These are phyloP conservation scores for Penicillium decumbens DNA, from an alignment of 2,329 filamentous ascomycete species.

Conservation along the genomic window DNA sequence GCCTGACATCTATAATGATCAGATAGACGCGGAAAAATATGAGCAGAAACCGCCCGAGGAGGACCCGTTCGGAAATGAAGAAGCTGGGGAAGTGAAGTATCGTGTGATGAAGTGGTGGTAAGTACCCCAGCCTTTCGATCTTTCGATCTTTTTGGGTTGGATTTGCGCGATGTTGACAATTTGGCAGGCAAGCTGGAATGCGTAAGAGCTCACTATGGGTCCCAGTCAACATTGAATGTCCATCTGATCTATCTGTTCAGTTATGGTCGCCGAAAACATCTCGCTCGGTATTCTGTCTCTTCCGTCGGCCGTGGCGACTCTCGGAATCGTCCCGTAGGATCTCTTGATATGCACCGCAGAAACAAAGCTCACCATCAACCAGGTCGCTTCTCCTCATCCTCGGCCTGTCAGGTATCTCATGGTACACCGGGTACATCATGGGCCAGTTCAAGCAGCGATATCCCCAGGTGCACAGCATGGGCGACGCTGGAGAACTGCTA, in stretches of 20 bases:
- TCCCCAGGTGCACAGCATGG: slow-evolving; percentile 59
- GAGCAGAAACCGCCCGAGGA: slow-evolving; percentile 11
- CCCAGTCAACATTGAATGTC: background rate
- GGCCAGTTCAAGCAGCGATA: slow-evolving; percentile 53
- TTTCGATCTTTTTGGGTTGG: slow-evolving; percentile 19
- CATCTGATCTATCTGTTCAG: slow-evolving; percentile 16
- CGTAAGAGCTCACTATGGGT: slow-evolving; percentile 24
- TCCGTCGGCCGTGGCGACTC: slow-evolving; percentile 48
- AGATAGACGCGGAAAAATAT: slow-evolving; percentile 16
- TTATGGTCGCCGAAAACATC: slow-evolving; percentile 56
- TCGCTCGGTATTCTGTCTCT: slow-evolving; percentile 54
- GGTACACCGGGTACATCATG: slow-evolving; percentile 56
- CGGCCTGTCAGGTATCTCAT: slow-evolving; percentile 50
- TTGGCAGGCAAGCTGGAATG: slow-evolving; percentile 38
- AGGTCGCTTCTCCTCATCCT: slow-evolving; percentile 48
- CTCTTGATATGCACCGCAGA: background rate
- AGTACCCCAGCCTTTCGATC: slow-evolving; percentile 1
- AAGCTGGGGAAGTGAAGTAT: slow-evolving; percentile 44
- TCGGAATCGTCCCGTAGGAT: slow-evolving; percentile 50
- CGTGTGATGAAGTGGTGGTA: slow-evolving; percentile 46
- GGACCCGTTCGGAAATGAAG: slow-evolving; percentile 38
- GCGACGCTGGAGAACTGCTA: slow-evolving; percentile 60
- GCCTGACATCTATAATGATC: slow-evolving; percentile 16
- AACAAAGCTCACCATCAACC: slow-evolving; percentile 4
- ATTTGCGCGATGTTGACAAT: slow-evolving; percentile 26